phyloP scores from a whole-genome alignment of 768 basidiomycete species.

The Suillus occidentalis region DNA sequence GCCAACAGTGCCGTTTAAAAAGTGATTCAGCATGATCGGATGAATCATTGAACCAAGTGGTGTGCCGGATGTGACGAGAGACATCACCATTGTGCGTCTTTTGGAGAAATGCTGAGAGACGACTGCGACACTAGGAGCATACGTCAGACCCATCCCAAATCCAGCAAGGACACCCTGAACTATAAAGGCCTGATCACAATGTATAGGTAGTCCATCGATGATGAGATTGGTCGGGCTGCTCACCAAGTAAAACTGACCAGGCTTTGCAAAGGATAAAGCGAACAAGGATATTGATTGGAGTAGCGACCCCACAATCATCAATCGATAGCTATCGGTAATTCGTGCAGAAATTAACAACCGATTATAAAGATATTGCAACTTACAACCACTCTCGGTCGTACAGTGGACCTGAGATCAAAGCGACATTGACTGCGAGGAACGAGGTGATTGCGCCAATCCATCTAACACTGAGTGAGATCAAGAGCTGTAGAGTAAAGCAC shows the following conservation, averaged over 20 bases:
- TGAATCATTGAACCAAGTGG: conserved; percentile 56
- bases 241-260: conserved; percentile 38
- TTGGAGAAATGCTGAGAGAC: conserved; percentile 46
- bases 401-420: conserved; percentile 40
- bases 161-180: conserved; percentile 44
- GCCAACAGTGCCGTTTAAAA: conserved; percentile 45
- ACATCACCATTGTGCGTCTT: conserved; percentile 42
- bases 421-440: conserved; percentile 36
- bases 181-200: conserved; percentile 38
- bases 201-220: neutral
- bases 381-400: conserved; percentile 49
- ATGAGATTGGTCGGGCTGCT: neutral
- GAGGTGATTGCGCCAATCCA: conserved; percentile 45
- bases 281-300: conserved; percentile 34
- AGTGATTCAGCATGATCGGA: conserved; percentile 31
- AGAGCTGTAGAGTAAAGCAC: conserved; percentile 24
- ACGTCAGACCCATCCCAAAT: conserved; percentile 44
- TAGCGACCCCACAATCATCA: conserved; percentile 25
- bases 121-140: conserved; percentile 43
- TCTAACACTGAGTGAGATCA: conserved; percentile 25
- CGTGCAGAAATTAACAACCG: neutral
- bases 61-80: conserved; percentile 46
- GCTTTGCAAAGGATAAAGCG: conserved; percentile 36
- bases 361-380: conserved; percentile 5
- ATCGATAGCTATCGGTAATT: conserved; percentile 1